Percentiles rank a stretch among this genome's conserved stretches.
phyloP scores from a whole-genome alignment of 768 basidiomycete species.

The Auriscalpium microsporum region DNA sequence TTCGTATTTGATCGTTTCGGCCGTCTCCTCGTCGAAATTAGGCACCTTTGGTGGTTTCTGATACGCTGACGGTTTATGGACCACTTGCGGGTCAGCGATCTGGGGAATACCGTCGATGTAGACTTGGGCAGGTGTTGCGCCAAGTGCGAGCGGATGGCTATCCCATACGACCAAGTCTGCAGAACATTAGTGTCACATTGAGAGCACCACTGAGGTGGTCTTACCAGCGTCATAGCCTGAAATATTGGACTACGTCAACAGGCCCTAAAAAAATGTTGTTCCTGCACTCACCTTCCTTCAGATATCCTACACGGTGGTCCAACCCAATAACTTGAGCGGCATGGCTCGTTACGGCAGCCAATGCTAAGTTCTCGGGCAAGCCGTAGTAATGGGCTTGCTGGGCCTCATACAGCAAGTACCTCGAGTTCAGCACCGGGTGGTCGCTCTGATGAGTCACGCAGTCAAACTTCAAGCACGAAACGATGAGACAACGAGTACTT shows the following conservation, averaged over 20 bases:
- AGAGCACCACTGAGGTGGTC: conserved; percentile 1
- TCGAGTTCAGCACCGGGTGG: conserved; percentile 45
- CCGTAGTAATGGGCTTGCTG: conserved; percentile 69
- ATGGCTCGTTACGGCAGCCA: conserved; percentile 62
- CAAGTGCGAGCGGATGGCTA: conserved; percentile 67
- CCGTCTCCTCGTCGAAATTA: conserved; percentile 62
- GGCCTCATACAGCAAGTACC: conserved; percentile 50
- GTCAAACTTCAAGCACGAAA: background rate
- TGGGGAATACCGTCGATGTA: conserved; percentile 86
- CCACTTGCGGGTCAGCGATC: conserved; percentile 30
- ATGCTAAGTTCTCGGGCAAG: conserved; percentile 51
- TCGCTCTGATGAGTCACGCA: conserved; percentile 27
- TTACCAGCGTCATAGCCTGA: conserved; percentile 60
- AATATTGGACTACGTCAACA: background rate
- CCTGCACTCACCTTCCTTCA: conserved; percentile 41
- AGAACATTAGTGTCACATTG: background rate
- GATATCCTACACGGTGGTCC: conserved; percentile 66
- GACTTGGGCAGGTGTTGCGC: conserved; percentile 75
- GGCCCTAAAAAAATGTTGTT: no score
- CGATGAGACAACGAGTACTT: no score
- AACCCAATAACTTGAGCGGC: conserved; percentile 65
- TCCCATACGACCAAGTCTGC: conserved; percentile 56
- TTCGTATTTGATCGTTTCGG: conserved; percentile 51
- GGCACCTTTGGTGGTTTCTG: conserved; percentile 48
- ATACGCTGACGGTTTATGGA: conserved; percentile 18